These are phyloP conservation scores for Graphilbum sp. DNA, from an alignment of 2,329 filamentous ascomycete species.

Conservation along the genomic window DNA sequence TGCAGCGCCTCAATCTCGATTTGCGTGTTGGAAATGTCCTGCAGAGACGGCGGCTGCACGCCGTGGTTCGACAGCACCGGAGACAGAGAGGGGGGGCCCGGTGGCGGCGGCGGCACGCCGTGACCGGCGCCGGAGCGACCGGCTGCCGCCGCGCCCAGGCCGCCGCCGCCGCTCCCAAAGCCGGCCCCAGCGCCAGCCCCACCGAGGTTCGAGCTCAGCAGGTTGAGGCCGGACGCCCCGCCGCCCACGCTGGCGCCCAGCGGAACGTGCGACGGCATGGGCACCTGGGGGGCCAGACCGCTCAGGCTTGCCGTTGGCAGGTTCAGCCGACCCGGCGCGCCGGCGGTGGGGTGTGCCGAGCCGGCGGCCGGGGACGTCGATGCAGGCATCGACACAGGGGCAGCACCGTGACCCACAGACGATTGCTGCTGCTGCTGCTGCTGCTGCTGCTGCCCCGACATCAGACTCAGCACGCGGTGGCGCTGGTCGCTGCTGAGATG, in stretches of 20 bases:
- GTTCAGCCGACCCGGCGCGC: not conserved
- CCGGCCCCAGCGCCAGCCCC: slow-evolving; percentile 3
- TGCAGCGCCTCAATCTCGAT: slow-evolving; percentile 65
- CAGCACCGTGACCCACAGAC: too few species aligned
- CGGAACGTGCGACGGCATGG: too few species aligned
- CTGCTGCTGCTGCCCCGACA: slow-evolving; percentile 35
- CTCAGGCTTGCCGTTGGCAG: too few species aligned
- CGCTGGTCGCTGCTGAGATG: slow-evolving; percentile 40
- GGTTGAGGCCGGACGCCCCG: not conserved
- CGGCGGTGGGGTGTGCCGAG: not conserved
- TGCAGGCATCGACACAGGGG: slow-evolving; percentile 11
- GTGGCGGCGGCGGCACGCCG: slow-evolving; percentile 3
- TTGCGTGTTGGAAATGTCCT: slow-evolving; percentile 50
- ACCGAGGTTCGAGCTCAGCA: not conserved
- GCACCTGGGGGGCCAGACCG: not conserved
- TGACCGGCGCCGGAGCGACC: not conserved
- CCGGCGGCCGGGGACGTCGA: not conserved
- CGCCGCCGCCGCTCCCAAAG: too few species aligned
- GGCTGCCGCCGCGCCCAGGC: not conserved
- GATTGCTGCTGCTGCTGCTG: too few species aligned
- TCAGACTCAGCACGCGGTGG: slow-evolving; percentile 40
- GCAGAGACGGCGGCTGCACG: slow-evolving; percentile 35
- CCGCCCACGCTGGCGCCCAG: too few species aligned
- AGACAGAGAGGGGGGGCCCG: slow-evolving; percentile 19
- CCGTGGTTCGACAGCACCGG: slow-evolving; percentile 29